Percentiles rank a stretch among this genome's conserved stretches.
Conservation (phyloP, 202 grass and related monocot genomes). For the Setaria viridis region DNA sequence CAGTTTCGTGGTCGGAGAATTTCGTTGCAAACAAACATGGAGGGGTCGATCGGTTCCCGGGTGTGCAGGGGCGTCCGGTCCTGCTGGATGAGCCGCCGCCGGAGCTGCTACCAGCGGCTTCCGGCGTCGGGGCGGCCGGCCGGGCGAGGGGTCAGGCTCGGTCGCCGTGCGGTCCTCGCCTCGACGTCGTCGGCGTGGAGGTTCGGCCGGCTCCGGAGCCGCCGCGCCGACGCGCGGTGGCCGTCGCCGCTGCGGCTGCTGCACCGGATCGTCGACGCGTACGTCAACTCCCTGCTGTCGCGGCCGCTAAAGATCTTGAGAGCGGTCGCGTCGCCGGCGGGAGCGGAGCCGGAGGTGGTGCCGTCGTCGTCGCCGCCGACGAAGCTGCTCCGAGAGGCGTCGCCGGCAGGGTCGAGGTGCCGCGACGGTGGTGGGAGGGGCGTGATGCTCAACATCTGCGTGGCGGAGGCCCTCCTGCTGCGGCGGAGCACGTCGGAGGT, state of each 20-base stretch:
- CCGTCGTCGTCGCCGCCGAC: background rate
- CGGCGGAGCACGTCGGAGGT: conserved; percentile 40
- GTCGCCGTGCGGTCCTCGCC: background rate
- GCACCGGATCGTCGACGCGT: conserved; percentile 40
- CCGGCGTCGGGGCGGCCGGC: background rate
- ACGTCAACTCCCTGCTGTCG: conserved; percentile 31
- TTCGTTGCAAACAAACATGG: background rate
- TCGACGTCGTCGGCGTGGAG: background rate
- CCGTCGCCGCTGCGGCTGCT: conserved; percentile 30
- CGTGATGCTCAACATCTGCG: conserved; percentile 47
- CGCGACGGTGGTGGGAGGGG: background rate
- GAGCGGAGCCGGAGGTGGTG: too few species aligned
- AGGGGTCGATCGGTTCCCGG: background rate
- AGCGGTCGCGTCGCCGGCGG: background rate
- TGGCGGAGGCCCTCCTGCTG: conserved; percentile 36
- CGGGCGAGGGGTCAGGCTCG: conserved; percentile 30
- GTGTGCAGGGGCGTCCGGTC: background rate
- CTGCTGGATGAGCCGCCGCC: background rate
- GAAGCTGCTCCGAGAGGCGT: background rate
- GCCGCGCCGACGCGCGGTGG: background rate
- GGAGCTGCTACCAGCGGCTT: conserved; percentile 11
- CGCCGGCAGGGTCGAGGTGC: background rate
- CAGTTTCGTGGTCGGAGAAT: too few species aligned
- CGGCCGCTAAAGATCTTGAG: background rate
- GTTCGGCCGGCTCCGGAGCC: background rate